Evolutionary conservation across 2,329 filamentous ascomycete species (phyloP).

Genomic region (Sporothrix luriei): DNA sequence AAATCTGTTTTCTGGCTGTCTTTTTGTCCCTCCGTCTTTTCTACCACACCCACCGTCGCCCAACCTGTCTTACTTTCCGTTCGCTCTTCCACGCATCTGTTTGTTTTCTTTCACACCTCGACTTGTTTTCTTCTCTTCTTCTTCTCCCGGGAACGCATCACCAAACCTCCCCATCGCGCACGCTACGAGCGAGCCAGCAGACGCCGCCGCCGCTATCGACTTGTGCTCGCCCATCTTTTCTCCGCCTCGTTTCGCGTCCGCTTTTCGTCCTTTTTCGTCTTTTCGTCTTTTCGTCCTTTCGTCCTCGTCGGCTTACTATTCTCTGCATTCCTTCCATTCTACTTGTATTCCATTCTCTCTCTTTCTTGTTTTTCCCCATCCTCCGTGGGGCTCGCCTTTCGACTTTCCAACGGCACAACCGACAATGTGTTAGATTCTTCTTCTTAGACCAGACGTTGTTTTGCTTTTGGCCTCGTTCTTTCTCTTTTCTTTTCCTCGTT

Average conservation of each 20-base stretch:
- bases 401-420: conserved; percentile 7
- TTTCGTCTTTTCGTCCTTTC: conserved; percentile 1
- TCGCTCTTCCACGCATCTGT: neutral
- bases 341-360: neutral
- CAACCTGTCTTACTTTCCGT: conserved; percentile 33
- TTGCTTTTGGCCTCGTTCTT: conserved; percentile 20
- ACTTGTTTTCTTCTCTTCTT: conserved; percentile 19
- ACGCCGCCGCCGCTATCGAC: conserved; percentile 21
- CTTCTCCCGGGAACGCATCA: neutral
- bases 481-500: conserved; percentile 10
- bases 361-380: neutral
- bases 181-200: conserved; percentile 13
- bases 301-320: neutral
- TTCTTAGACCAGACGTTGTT: neutral
- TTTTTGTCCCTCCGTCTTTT: conserved; percentile 15
- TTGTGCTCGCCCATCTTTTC: conserved; percentile 21
- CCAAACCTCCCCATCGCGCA: conserved; percentile 2
- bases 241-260: conserved; percentile 13
- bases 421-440: conserved; percentile 28
- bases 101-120: conserved; percentile 6
- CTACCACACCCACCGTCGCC: conserved; percentile 31
- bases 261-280: conserved; percentile 4
- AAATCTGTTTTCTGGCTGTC: conserved; percentile 1
- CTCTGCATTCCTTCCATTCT: neutral
- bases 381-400: neutral